Evolutionary conservation across 495 filamentous ascomycete genomes (phyloP).

Genomic region (Penicillium bovifimosum): DNA sequence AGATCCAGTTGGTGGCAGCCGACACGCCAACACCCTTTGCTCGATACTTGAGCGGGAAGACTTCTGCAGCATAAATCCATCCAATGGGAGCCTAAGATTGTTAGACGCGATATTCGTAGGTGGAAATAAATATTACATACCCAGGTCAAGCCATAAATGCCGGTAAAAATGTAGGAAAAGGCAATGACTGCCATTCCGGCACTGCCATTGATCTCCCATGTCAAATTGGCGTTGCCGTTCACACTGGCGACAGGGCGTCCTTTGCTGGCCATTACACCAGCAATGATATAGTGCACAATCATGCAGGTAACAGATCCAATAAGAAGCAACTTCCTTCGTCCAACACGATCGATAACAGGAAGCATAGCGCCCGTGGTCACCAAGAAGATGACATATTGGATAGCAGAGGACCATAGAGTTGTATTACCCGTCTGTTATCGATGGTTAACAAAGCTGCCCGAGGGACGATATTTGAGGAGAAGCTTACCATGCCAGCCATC

Average conservation of each 20-base stretch:
- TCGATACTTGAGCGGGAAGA: conserved; percentile 69
- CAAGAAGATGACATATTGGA: conserved; percentile 74
- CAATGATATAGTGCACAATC: conserved; percentile 62
- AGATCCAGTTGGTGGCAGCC: conserved; percentile 67
- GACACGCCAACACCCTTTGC: conserved; percentile 65
- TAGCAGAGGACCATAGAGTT: conserved; percentile 60
- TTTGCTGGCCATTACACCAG: conserved; percentile 42
- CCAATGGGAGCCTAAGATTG: conserved; percentile 52
- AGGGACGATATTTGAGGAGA: not conserved
- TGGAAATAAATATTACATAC: conserved; percentile 11
- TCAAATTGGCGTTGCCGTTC: conserved; percentile 61
- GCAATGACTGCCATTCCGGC: conserved; percentile 69
- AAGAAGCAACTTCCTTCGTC: conserved; percentile 65
- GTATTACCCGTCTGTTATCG: conserved; percentile 49
- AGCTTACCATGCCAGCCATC: conserved; percentile 50
- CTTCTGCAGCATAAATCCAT: conserved; percentile 74
- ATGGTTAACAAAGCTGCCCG: not conserved
- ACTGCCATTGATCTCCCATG: conserved; percentile 53
- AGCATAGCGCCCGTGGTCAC: conserved; percentile 63
- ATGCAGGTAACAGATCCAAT: conserved; percentile 62
- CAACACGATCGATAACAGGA: conserved; percentile 68
- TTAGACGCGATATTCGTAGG: not conserved
- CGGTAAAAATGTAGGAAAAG: conserved; percentile 73
- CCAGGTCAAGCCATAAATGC: conserved; percentile 66
- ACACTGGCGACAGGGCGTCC: conserved; percentile 54